These are phyloP conservation scores for Pyrus pyrifolia DNA, from an alignment of 306 rosid species.

Conservation along the genomic window DNA sequence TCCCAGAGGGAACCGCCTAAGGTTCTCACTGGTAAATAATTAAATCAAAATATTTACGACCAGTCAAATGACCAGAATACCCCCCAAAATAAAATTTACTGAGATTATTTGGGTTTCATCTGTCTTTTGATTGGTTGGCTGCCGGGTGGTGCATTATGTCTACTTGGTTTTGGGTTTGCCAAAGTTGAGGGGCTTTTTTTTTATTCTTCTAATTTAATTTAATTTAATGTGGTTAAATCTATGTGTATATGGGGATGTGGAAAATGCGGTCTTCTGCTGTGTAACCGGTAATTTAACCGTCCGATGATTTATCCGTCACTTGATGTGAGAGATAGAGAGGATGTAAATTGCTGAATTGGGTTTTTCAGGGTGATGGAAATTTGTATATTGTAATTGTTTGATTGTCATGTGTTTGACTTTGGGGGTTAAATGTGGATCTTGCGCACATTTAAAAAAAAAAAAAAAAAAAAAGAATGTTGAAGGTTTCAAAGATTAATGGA, in stretches of 20 bases:
- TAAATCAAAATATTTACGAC: neutral
- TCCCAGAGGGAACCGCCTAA: constrained; percentile 45
- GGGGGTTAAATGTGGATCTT: neutral
- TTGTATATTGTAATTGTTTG: neutral
- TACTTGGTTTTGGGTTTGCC: neutral
- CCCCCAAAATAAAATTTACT: neutral
- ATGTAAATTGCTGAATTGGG: neutral
- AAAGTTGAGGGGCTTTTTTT: neutral
- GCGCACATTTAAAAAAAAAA: neutral
- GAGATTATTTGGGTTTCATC: neutral
- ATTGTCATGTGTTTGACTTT: neutral
- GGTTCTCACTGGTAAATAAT: neutral
- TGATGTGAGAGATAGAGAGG: neutral
- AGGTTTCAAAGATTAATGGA: neutral
- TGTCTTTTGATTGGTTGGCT: neutral
- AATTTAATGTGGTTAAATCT: neutral
- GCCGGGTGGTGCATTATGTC: neutral
- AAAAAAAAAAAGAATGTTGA: neutral
- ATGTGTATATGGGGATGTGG: neutral
- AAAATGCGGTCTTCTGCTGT: neutral
- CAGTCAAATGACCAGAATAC: neutral
- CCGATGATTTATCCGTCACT: neutral
- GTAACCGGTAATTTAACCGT: neutral
- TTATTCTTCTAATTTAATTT: neutral
- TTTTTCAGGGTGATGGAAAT: neutral